phyloP scores from a whole-genome alignment of 192 early-diverging fungal genomes.

The Polychytrium aggregatum region DNA sequence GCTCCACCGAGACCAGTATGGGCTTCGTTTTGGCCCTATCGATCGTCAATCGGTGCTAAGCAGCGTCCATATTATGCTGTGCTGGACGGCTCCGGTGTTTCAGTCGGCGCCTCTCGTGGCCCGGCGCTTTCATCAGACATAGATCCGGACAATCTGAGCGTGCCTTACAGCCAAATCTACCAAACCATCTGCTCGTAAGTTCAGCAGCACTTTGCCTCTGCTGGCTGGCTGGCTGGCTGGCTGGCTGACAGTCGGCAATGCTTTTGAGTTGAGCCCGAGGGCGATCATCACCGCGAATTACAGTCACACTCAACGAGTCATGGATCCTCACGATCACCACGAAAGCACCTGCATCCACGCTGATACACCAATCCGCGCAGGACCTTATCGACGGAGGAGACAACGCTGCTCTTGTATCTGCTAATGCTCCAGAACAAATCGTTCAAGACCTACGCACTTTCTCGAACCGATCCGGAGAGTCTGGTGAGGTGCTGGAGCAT shows the following conservation, averaged over 20 bases:
- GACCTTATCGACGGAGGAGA: slow-evolving; percentile 54
- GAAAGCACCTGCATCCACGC: background rate
- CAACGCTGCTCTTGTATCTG: slow-evolving; percentile 50
- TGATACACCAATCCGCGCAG: no score
- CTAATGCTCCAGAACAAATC: slow-evolving; percentile 53
- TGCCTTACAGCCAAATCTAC: slow-evolving; percentile 41
- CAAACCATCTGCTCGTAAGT: slow-evolving; percentile 39
- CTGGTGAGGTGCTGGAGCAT: slow-evolving; percentile 48
- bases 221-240: no score
- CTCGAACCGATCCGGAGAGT: slow-evolving; percentile 65
- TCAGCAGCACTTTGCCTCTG: background rate
- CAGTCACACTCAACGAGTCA: slow-evolving; percentile 4
- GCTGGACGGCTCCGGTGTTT: no score
- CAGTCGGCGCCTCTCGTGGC: no score
- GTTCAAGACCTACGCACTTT: slow-evolving; percentile 61
- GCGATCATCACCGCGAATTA: no score
- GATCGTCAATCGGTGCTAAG: no score
- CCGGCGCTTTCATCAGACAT: no score
- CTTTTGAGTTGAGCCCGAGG: no score
- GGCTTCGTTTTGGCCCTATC: no score
- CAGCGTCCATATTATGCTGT: no score
- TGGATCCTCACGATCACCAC: slow-evolving; percentile 2
- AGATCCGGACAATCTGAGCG: slow-evolving; percentile 3
- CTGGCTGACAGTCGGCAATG: no score
- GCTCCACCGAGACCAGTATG: no score